Conservation (phyloP, 768 basidiomycete genomes). For the Hericium alpestre region DNA sequence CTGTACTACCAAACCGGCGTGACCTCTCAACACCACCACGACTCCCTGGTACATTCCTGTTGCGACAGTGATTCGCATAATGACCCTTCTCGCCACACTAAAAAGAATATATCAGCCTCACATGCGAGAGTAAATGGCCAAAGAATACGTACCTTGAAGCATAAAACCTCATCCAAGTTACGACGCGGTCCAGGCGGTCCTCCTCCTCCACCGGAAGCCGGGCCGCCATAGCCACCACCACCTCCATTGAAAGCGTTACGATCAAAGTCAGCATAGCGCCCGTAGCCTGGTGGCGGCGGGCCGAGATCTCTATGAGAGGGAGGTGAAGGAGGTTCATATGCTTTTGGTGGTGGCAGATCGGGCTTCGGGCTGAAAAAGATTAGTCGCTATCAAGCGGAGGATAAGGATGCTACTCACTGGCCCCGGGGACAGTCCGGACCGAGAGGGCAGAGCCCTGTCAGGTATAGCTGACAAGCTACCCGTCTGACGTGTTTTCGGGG, state of each 20-base stretch:
- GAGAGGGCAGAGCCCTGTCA: slow-evolving; percentile 87
- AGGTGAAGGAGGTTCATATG: slow-evolving; percentile 68
- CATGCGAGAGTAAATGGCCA: slow-evolving; percentile 1
- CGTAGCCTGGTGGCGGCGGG: slow-evolving; percentile 87
- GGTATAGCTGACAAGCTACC: slow-evolving; percentile 81
- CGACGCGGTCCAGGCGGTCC: slow-evolving; percentile 38
- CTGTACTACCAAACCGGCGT: slow-evolving; percentile 18
- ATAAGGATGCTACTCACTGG: slow-evolving; percentile 51
- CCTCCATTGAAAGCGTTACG: slow-evolving; percentile 25
- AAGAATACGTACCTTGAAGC: slow-evolving; percentile 59
- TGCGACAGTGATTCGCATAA: slow-evolving; percentile 89
- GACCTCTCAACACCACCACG: slow-evolving; percentile 66
- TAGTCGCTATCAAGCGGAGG: slow-evolving; percentile 1
- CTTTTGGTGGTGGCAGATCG: slow-evolving; percentile 52
- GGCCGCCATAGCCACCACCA: slow-evolving; percentile 21
- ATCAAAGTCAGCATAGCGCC: slow-evolving; percentile 72
- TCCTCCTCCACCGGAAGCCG: slow-evolving; percentile 22
- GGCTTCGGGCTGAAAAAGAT: slow-evolving; percentile 59
- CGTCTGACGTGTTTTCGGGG: slow-evolving; percentile 88
- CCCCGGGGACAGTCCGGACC: slow-evolving; percentile 82
- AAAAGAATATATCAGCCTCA: slow-evolving; percentile 1
- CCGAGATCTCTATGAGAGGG: slow-evolving; percentile 73
- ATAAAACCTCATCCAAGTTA: slow-evolving; percentile 75
- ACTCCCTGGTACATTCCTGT: slow-evolving; percentile 84
- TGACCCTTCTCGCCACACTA: slow-evolving; percentile 91